Percentiles rank a stretch among this genome's conserved stretches.
phyloP scores from a whole-genome alignment of 2,329 filamentous ascomycete species.

The Seiridium unicorne region DNA sequence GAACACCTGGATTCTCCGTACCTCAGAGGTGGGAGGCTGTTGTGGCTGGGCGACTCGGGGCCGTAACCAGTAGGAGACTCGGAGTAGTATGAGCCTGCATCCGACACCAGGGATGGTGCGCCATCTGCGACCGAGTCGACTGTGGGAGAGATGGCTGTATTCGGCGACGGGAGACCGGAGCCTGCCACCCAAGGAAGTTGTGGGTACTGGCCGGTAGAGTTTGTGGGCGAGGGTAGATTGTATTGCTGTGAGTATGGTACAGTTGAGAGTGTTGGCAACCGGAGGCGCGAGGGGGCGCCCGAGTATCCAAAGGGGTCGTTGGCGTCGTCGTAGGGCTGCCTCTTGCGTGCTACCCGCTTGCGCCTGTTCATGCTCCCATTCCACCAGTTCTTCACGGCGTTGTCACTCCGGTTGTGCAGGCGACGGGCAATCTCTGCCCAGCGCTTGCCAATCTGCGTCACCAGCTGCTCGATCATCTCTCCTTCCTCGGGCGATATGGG shows the following conservation, averaged over 20 bases:
- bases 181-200: slow-evolving; percentile 14
- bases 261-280: slow-evolving; percentile 17
- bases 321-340: slow-evolving; percentile 29
- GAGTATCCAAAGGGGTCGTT: slow-evolving; percentile 9
- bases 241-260: slow-evolving; percentile 13
- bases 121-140: slow-evolving; percentile 37
- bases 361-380: slow-evolving; percentile 88
- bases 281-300: slow-evolving; percentile 5
- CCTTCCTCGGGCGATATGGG: slow-evolving; percentile 73
- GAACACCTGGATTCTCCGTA: slow-evolving; percentile 12
- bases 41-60: slow-evolving; percentile 34
- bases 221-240: slow-evolving; percentile 15
- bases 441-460: slow-evolving; percentile 75
- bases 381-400: slow-evolving; percentile 98
- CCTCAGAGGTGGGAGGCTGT: slow-evolving; percentile 15
- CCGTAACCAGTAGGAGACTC: slow-evolving; percentile 49
- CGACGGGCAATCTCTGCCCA: slow-evolving; percentile 91
- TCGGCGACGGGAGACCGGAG: slow-evolving; percentile 28
- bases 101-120: slow-evolving; percentile 70
- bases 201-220: slow-evolving; percentile 11
- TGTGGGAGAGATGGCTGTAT: slow-evolving; percentile 43
- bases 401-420: slow-evolving; percentile 84
- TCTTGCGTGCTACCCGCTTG: slow-evolving; percentile 48
- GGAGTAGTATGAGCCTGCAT: slow-evolving; percentile 62
- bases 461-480: slow-evolving; percentile 71